Percentiles rank a stretch among this genome's conserved stretches.
phyloP scores from a whole-genome alignment of 139 green algal genomes.

The Volvox africanus region DNA sequence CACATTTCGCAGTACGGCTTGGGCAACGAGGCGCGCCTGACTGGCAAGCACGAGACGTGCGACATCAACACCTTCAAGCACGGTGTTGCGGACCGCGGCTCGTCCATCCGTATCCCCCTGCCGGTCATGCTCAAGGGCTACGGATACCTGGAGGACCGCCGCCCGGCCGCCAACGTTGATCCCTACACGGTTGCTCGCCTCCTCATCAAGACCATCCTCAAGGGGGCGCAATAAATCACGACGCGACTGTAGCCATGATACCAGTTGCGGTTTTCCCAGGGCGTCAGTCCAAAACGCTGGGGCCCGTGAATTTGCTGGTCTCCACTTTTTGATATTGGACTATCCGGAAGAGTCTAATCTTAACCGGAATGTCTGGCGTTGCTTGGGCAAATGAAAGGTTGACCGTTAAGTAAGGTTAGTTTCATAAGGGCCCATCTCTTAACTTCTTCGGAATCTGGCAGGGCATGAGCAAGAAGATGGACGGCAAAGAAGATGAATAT shows the following conservation, averaged over 20 bases:
- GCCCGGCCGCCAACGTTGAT: constrained; percentile 89
- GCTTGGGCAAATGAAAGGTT: no score
- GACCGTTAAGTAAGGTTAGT: no score
- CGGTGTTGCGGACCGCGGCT: constrained; percentile 88
- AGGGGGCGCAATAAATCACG: neutral
- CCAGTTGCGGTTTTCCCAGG: no score
- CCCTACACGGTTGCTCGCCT: constrained; percentile 87
- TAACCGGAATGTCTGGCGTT: no score
- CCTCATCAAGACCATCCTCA: constrained; percentile 84
- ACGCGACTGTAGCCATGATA: no score
- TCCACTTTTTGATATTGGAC: no score
- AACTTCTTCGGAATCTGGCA: no score
- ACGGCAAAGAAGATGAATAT: no score
- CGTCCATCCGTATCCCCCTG: constrained; percentile 91
- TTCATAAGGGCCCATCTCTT: no score
- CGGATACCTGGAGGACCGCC: constrained; percentile 91
- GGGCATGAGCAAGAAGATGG: no score
- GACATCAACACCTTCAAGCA: constrained; percentile 88
- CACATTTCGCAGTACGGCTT: constrained; percentile 83
- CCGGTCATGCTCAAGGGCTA: constrained; percentile 86
- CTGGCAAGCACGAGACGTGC: constrained; percentile 92
- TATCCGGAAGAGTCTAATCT: neutral
- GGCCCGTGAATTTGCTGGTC: no score
- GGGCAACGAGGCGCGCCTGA: constrained; percentile 90
- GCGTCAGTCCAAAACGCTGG: no score